phyloP scores from a whole-genome alignment of 1,139 yeast genomes.

The Kodamaea sp. region DNA sequence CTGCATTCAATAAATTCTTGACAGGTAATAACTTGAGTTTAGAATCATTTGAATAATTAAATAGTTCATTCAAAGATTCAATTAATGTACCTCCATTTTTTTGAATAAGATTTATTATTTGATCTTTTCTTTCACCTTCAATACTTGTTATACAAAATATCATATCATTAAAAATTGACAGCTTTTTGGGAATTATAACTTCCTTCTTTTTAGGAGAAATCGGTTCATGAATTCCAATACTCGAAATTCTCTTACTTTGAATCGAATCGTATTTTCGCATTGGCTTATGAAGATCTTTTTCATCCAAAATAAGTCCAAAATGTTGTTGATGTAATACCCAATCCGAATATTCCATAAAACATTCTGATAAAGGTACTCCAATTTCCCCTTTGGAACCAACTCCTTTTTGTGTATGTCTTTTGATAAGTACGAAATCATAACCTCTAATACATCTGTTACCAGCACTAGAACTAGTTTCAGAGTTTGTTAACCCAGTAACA shows the following conservation, averaged over 20 bases:
- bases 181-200: neutral
- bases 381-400: constrained; percentile 12
- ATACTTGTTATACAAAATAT: constrained; percentile 39
- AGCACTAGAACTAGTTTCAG: constrained; percentile 12
- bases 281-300: constrained; percentile 8
- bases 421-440: constrained; percentile 44
- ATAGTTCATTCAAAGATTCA: constrained; percentile 38
- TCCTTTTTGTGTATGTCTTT: constrained; percentile 16
- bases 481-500: constrained; percentile 43
- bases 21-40: constrained; percentile 7
- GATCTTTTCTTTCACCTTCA: constrained; percentile 32
- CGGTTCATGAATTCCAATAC: neutral
- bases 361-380: constrained; percentile 15
- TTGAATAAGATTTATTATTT: constrained; percentile 34
- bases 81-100: constrained; percentile 53
- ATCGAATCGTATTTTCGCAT: constrained; percentile 3
- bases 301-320: constrained; percentile 9
- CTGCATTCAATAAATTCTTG: constrained; percentile 1
- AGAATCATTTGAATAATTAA: constrained; percentile 17
- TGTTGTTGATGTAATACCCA: constrained; percentile 41
- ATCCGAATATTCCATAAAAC: constrained; percentile 38
- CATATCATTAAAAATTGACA: constrained; percentile 18
- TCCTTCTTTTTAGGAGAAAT: neutral
- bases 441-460: constrained; percentile 55
- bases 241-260: constrained; percentile 8